Base-by-base conservation (phyloP, 2,329 filamentous ascomycete species). In the Fusarium nisikadoi region DNA sequence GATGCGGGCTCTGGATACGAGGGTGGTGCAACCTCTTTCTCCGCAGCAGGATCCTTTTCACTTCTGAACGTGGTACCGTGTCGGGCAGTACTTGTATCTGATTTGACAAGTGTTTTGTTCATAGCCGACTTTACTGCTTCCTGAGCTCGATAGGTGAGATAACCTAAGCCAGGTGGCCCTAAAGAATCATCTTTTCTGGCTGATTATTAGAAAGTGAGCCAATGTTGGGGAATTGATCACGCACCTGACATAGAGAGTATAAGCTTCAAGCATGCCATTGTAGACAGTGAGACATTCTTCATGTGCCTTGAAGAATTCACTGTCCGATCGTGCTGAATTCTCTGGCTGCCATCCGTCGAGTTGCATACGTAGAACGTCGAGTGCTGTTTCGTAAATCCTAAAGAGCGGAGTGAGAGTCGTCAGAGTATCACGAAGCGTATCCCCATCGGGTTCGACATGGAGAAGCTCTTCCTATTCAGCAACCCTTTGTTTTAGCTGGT, bases 21-120 rank as follows among this genome's bases (percentile, higher is more conserved):
- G 1, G 62, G 64, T 7, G 62, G 53, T 5, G 16, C n/a, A 2
- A 42, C 45, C 5, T 19, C n/a, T 16, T 36, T 45, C 10, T 38
- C 41, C 5, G 33, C 10, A 2, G 16, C 13, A 16, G 39, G 31
- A 1, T 5, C 1, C 19, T 45, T 27, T 8, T 31, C 20, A 13
- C 17, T 25, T 7, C 2, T 29, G 20, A 8, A 9, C 7, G 11
- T 7, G 5, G 2, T 8, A 25, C 11, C 5, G 2, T 13, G 6
- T 14, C 2, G 6, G 5, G 31, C 6, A 31, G 13, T 61, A 10
- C 17, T 17, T 14, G 23, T 19, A 9, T 31, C 25, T 8, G 42
- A 10, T 19, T 52, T 50, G 3, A 25, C 8, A 3, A 52, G 20
- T 39, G 43, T 39, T 2, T 29, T 25, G n/a, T 11, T n/a, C 8